Evolutionary conservation across 2,329 filamentous ascomycete genomes (phyloP).

Genomic region (Trichophyton mentagrophytes): DNA sequence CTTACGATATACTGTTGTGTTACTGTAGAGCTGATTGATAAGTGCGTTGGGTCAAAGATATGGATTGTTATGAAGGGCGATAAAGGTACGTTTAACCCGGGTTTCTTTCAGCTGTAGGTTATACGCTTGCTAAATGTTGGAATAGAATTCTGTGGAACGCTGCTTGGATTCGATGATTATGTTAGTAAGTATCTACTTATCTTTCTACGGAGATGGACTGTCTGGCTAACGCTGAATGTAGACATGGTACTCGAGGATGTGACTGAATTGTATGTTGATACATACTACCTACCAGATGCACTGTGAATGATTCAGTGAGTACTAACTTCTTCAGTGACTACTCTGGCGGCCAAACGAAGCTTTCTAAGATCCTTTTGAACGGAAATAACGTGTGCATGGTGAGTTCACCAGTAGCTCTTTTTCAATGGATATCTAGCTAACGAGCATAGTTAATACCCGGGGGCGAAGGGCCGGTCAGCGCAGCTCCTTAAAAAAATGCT

Average conservation of each 20-base stretch:
- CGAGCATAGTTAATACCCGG: slow-evolving; percentile 58
- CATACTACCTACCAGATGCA: not conserved
- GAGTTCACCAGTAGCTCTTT: slow-evolving; percentile 19
- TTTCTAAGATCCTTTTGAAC: slow-evolving; percentile 89
- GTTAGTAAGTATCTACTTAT: slow-evolving; percentile 63
- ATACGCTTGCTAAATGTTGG: slow-evolving; percentile 2
- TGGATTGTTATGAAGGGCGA: slow-evolving; percentile 99
- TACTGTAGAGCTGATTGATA: slow-evolving; percentile 81
- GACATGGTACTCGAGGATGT: slow-evolving; percentile 98
- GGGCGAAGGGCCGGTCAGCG: slow-evolving; percentile 52
- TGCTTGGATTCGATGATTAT: slow-evolving; percentile 96
- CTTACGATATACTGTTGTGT: slow-evolving; percentile 14
- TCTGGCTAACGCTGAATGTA: slow-evolving; percentile 28
- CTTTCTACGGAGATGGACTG: slow-evolving; percentile 13
- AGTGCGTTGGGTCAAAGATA: slow-evolving; percentile 93
- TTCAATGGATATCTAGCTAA: not conserved
- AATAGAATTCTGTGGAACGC: slow-evolving; percentile 84
- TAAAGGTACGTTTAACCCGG: slow-evolving; percentile 53
- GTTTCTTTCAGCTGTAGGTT: too few species aligned
- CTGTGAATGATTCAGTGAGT: not conserved
- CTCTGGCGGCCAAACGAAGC: slow-evolving; percentile 70
- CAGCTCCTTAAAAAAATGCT: not conserved
- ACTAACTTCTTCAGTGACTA: slow-evolving; percentile 55
- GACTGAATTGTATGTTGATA: slow-evolving; percentile 67
- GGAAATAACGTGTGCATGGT: slow-evolving; percentile 99